Evolutionary conservation across 805 yeast species (phyloP).

Genomic region (Cyberlindnera petersonii): DNA sequence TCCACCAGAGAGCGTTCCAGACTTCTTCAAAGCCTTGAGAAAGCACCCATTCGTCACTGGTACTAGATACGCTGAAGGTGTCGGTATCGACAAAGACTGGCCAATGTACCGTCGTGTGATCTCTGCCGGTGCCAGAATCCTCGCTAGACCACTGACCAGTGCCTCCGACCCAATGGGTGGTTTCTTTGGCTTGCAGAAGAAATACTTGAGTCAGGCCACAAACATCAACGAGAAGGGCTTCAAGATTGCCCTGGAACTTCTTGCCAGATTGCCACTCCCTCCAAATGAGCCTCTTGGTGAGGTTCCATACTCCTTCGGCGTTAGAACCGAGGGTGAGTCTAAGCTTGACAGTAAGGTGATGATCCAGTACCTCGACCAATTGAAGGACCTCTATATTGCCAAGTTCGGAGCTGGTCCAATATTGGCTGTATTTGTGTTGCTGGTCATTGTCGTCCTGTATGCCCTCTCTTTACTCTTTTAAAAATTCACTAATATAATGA

Average conservation of each 20-base stretch:
- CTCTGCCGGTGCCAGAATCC: conserved; percentile 44
- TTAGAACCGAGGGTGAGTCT: conserved; percentile 52
- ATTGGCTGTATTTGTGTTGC: conserved; percentile 30
- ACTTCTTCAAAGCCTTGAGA: conserved; percentile 37
- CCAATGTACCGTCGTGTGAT: conserved; percentile 47
- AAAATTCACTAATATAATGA: no score
- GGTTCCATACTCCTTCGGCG: conserved; percentile 48
- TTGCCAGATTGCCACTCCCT: conserved; percentile 45
- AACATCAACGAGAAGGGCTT: conserved; percentile 41
- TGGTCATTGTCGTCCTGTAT: conserved; percentile 30
- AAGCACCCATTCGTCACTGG: conserved; percentile 44
- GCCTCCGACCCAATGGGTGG: conserved; percentile 55
- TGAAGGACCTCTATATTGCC: conserved; percentile 43
- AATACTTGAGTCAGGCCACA: conserved; percentile 35
- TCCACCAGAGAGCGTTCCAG: conserved; percentile 50
- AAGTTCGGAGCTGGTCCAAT: conserved; percentile 41
- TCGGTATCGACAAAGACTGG: conserved; percentile 52
- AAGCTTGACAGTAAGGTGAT: conserved; percentile 47
- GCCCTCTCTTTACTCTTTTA: conserved; percentile 25
- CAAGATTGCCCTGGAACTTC: conserved; percentile 46
- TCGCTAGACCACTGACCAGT: conserved; percentile 47
- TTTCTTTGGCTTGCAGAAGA: conserved; percentile 46
- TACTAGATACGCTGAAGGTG: conserved; percentile 52
- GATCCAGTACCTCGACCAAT: conserved; percentile 43
- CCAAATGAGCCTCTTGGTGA: conserved; percentile 37